phyloP scores from a whole-genome alignment of 768 basidiomycete species.

The Tulasnella calospora region DNA sequence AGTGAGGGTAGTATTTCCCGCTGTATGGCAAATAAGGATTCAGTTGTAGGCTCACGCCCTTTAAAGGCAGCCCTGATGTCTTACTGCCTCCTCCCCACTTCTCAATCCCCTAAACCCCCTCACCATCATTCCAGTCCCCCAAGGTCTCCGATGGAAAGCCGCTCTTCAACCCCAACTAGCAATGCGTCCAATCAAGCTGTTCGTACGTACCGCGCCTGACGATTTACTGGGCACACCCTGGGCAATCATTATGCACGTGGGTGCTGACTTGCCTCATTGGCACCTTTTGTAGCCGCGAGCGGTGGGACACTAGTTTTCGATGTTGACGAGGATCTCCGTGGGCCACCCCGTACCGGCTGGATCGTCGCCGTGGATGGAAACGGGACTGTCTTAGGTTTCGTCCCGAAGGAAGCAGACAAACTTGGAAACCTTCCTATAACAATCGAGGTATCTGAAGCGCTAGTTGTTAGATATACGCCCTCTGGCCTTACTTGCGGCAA shows the following conservation, averaged over 20 bases:
- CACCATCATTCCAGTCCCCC: not conserved
- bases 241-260: too few relatives aligned
- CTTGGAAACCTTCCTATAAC: not conserved
- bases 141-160: not conserved
- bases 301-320: not conserved
- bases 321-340: not conserved
- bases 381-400: not conserved
- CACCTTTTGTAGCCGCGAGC: not conserved
- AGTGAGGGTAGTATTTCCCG: too few relatives aligned
- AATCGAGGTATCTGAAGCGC: not conserved
- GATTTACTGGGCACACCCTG: not conserved
- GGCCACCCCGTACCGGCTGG: not conserved
- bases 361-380: not conserved
- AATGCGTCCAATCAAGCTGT: not conserved
- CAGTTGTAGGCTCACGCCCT: too few relatives aligned
- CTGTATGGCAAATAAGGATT: too few relatives aligned
- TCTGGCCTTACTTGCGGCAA: not conserved
- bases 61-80: too few relatives aligned
- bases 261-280: too few relatives aligned
- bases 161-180: not conserved
- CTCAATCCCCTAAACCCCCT: too few relatives aligned
- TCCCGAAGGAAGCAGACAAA: not conserved
- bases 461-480: not conserved
- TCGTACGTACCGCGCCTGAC: not conserved
- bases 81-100: too few relatives aligned